Evolutionary conservation across 345 rosid species (phyloP), one percentile per base, ranked within the genome.

Genomic region (Carallia pectinifolia): DNA sequence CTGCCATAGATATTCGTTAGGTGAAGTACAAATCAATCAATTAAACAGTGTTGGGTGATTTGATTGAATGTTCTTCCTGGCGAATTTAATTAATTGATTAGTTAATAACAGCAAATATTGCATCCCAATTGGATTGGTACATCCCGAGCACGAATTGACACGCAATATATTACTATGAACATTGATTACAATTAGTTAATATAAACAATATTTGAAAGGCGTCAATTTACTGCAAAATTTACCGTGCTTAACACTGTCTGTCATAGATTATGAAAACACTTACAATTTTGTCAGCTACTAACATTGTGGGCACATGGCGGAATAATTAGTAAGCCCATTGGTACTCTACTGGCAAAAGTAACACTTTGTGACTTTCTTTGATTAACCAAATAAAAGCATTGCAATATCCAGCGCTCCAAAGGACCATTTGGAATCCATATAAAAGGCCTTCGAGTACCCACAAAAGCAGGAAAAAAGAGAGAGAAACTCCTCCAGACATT

Each of bases 311-410:
- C 66, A 67, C 70, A 77, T 74, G 75, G 31, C 62, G 38, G 66
- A 67, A 68, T 60, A 61, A 67, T 44, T 72, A 76, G 81, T 71
- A 56, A 6, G 10, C 33, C 60, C 3, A 56, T 27, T 56, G 60
- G 15, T 27, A 29, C 4, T 64, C 44, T n/a, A 48, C 12, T 67
- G 55, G 39, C 55, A 66, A 80, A 74, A 71, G 74, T 47, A 60
- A n/a, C 62, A 66, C 64, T 80, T 74, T 64, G 81, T 72, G 69
- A 81, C 81, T 68, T 80, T 81, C 68, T 78, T 68, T 69, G 53
- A 74, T 76, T 74, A 55, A 56, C 39, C 47, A 13, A 7, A 54
- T 17, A 53, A 67, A 67, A 67, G 37, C 53, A 68, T 31, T 18
- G 16, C 10, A 44, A 44, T 72, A 48, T 59, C 63, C 17, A 36